Base-by-base conservation (phyloP, 2,329 filamentous ascomycete species). In the Colletotrichum sp. region DNA sequence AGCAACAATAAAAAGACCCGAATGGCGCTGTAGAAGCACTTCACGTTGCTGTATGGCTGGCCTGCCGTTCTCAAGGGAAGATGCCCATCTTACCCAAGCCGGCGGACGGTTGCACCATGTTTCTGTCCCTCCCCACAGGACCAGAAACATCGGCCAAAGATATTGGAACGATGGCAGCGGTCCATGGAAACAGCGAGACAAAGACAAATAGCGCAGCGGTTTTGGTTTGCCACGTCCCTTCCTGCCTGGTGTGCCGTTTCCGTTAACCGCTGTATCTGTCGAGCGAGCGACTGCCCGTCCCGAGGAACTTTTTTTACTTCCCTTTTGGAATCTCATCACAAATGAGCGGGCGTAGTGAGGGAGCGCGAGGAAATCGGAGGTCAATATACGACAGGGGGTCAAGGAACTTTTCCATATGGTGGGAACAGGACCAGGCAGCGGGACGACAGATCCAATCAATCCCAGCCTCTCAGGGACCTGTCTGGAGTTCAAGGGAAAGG, bases 151-250 rank as follows among this genome's bases (percentile, higher is more conserved):
- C 7, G 57, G 34, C 55, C 34, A 72, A 57, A 59, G 70, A 73
- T 36, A 57, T 55, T 63, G 69, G 34, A 61, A 48, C 36, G 65
- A 69, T 52, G 36, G 65, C 64, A 55, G 39, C 32, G 34, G 59
- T 36, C 67, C 36, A 68, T 72, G 74, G 64, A 30, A 76, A 76
- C 74, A 67, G 65, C 71, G 59, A 65, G 70, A 76, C 70, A 76
- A 74, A 76, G 74, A 28, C 70, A 30, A 30, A 65, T 18, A 21
- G 48, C 18, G 48, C n/a, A 48, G 60, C 21, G 55, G 67, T 16
- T 52, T 21, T 21, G 59, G 57, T 39, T 73, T 76, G 70, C 70
- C 74, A 74, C 70, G 72, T 52, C 70, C 43, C 48, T 36, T 36
- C 16, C 36, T 55, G 18, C 30, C 36, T 52, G 43, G n/a, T 52